Percentiles rank a stretch among this genome's conserved stretches.
Evolutionary conservation across 257 asterid species (phyloP).

Genomic region (Orobanche coerulescens): DNA sequence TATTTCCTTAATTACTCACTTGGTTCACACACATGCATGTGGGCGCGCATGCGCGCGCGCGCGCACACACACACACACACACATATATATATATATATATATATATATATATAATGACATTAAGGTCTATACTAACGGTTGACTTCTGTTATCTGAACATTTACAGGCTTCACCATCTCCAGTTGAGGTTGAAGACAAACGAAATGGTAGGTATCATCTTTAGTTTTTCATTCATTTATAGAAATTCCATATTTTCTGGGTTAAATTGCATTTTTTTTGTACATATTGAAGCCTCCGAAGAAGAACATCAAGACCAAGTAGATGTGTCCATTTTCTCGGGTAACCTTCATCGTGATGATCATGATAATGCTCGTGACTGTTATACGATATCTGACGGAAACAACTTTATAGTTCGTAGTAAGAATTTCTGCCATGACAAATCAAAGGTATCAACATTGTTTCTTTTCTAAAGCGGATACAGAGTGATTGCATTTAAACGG

Average conservation of each 20-base stretch:
- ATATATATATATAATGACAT: background rate
- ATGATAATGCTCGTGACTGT: conserved; percentile 71
- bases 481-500: conserved; percentile 15
- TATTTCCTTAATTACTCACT: no score
- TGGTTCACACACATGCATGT: no score
- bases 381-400: conserved; percentile 86
- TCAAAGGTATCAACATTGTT: conserved; percentile 49
- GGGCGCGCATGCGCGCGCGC: no score
- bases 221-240: conserved; percentile 18
- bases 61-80: no score
- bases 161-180: conserved; percentile 51
- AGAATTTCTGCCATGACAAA: conserved; percentile 63
- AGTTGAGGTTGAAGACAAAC: conserved; percentile 45
- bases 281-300: conserved; percentile 40
- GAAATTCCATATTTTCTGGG: background rate
- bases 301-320: conserved; percentile 55
- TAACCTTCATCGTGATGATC: conserved; percentile 64
- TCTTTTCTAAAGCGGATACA: background rate
- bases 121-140: background rate
- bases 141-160: conserved; percentile 17
- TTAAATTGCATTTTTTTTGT: conserved; percentile 17
- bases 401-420: conserved; percentile 85
- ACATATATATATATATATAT: no score
- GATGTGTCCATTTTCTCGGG: conserved; percentile 83
- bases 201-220: conserved; percentile 36